These are phyloP conservation scores for Exserohilum turcica DNA, from an alignment of 2,329 filamentous ascomycete genomes.

Conservation along the genomic window DNA sequence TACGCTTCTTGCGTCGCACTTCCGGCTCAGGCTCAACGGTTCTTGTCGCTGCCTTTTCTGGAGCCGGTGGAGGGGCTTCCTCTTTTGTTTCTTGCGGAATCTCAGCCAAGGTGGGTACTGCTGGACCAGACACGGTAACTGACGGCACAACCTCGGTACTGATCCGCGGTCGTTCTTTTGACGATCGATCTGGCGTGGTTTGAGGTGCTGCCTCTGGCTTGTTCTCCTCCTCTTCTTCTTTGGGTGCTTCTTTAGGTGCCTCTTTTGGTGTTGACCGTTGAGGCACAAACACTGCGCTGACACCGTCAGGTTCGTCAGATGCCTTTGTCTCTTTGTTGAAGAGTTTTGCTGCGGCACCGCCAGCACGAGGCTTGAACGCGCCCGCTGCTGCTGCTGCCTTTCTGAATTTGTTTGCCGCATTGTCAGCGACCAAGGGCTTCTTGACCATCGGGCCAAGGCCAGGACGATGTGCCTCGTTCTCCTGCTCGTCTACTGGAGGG, in stretches of 20 bases:
- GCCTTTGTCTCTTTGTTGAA: slow-evolving; percentile 62
- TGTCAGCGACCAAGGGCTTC: slow-evolving; percentile 71
- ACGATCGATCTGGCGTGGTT: slow-evolving; percentile 31
- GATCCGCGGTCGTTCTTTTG: slow-evolving; percentile 37
- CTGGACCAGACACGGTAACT: slow-evolving; percentile 44
- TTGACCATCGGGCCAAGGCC: slow-evolving; percentile 92
- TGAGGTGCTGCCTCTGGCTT: slow-evolving; percentile 32
- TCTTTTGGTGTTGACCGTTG: slow-evolving; percentile 46
- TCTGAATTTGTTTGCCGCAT: slow-evolving; percentile 76
- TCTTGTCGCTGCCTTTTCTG: slow-evolving; percentile 30
- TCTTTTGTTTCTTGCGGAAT: slow-evolving; percentile 29
- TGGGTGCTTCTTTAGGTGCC: slow-evolving; percentile 25
- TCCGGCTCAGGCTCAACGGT: slow-evolving; percentile 46
- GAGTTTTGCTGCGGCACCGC: slow-evolving; percentile 82
- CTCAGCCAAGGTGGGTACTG: slow-evolving; percentile 25
- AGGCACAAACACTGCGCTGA: slow-evolving; percentile 85
- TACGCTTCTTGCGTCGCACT: slow-evolving; percentile 63
- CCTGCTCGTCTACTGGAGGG: slow-evolving; percentile 54
- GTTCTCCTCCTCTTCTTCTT: slow-evolving; percentile 31
- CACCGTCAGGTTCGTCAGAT: slow-evolving; percentile 80
- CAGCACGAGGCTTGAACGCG: slow-evolving; percentile 84
- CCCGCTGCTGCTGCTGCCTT: slow-evolving; percentile 73
- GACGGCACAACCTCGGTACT: slow-evolving; percentile 42
- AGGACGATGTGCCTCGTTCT: slow-evolving; percentile 66
- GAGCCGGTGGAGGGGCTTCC: slow-evolving; percentile 46